These are phyloP conservation scores for Piromyces sp. DNA, from an alignment of 192 early-diverging fungal genomes.

Conservation along the genomic window DNA sequence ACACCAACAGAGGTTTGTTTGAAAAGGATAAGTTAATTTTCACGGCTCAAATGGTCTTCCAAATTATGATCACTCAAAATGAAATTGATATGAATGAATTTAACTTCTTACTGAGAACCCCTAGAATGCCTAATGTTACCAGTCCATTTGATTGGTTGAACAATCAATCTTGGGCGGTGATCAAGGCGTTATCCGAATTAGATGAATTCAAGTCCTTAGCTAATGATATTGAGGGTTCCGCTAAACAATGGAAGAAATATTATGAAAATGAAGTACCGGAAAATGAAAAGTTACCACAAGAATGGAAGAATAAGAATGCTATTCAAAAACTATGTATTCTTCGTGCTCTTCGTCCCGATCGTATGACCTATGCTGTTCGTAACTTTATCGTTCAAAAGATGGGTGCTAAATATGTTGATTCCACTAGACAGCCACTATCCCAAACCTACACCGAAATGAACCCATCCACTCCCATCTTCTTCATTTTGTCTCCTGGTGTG, in stretches of 20 bases:
- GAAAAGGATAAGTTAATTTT: conserved; percentile 47
- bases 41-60: conserved; percentile 47
- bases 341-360: conserved; percentile 36
- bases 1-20: conserved; percentile 44
- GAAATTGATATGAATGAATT: conserved; percentile 38
- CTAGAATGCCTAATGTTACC: conserved; percentile 19
- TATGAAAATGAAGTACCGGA: conserved; percentile 46
- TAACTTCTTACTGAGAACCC: conserved; percentile 37
- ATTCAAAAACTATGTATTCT: conserved; percentile 46
- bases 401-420: conserved; percentile 36
- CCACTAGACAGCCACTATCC: conserved; percentile 25
- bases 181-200: conserved; percentile 35
- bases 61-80: conserved; percentile 29
- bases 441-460: conserved; percentile 31
- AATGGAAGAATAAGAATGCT: conserved; percentile 50
- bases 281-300: conserved; percentile 46
- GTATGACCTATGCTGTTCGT: conserved; percentile 43
- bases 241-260: conserved; percentile 53
- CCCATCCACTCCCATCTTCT: conserved; percentile 44
- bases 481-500: conserved; percentile 49
- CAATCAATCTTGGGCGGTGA: conserved; percentile 28
- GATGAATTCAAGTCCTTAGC: conserved; percentile 34
- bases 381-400: conserved; percentile 39
- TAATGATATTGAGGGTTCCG: conserved; percentile 42
- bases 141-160: conserved; percentile 43